Evolutionary conservation across 169 alveolate species (phyloP), one percentile per base, ranked within the genome.

Genomic region (Cryptosporidium canis): DNA sequence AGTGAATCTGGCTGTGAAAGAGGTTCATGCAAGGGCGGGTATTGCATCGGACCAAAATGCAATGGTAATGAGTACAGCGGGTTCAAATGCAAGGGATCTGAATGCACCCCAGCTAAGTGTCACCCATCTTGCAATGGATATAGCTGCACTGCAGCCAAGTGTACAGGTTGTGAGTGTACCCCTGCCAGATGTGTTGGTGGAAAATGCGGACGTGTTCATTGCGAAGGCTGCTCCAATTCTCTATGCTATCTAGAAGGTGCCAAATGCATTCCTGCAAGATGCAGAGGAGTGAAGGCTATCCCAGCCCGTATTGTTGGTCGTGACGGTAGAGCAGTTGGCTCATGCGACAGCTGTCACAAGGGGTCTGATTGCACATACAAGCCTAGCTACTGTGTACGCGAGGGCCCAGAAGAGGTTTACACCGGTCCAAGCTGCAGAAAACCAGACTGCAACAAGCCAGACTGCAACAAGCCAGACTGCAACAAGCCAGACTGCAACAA

Each of bases 261-360:
- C 8, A 68, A 68, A 14, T 77, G 77, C 24, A 77, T 63, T 16
- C 72, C 87, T 9, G 48, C 71, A 8, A 77, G 72, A 77, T 55
- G 70, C 16, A 77, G 77, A 39, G 87, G 87, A 7, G 64, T 77
- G 7, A 77, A 58, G 44, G 24, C 14, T 39, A 24, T 61, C 6
- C 87, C 87, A 6, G 70, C 85, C 3, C 87, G 72, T n/a, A 77
- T 55, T 12, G 87, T 77, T 0, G 72, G 87, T 1, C 77, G 44
- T 29, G 72, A 77, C 29, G 72, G 87, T 8, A 31, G 64, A 8
- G 61, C 87, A 9, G 72, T 55, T 9, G 87, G 77, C 21, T 41
- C 87, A 11, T 70, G 84, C 37, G 41, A 51, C 18, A 67, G 33
- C 66, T 27, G 48, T 1, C 45, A 16, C 8, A 21, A 43, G n/a